Evolutionary conservation across 352 stramenopile genomes (phyloP).

Genomic region (Phytophthora colocasiae): DNA sequence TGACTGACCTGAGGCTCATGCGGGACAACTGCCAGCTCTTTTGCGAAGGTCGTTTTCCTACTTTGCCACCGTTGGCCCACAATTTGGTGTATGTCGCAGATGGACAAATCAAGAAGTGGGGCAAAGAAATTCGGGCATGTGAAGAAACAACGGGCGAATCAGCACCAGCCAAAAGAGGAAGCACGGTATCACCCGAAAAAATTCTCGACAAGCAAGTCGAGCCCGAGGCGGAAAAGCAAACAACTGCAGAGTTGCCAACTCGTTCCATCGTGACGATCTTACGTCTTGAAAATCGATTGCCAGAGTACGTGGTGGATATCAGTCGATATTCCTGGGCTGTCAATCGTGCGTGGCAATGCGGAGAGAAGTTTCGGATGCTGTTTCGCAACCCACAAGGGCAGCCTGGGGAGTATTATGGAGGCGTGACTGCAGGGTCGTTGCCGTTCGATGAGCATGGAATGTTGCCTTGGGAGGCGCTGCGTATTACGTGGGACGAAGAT

Average conservation of each 20-base stretch:
- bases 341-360: conserved; percentile 62
- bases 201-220: conserved; percentile 10
- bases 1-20: conserved; percentile 75
- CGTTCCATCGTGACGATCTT: conserved; percentile 66
- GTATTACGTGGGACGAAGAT: conserved; percentile 87
- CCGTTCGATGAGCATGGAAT: conserved; percentile 66
- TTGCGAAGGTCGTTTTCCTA: conserved; percentile 81
- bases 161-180: conserved; percentile 26
- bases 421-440: conserved; percentile 69
- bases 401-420: conserved; percentile 76
- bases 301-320: conserved; percentile 76
- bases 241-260: conserved; percentile 18
- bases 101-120: conserved; percentile 69
- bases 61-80: conserved; percentile 72
- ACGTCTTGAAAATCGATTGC: conserved; percentile 83
- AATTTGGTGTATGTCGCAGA: conserved; percentile 77
- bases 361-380: conserved; percentile 81
- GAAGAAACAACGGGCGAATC: conserved; percentile 39
- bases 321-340: conserved; percentile 72
- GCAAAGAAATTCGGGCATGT: conserved; percentile 68
- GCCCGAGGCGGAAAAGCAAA: not conserved
- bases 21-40: conserved; percentile 84
- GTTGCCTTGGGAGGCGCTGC: conserved; percentile 82
- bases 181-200: conserved; percentile 9
- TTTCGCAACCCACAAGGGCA: conserved; percentile 77